Evolutionary conservation across 495 filamentous ascomycete species (phyloP).

Genomic region (Acidiella bohemica): DNA sequence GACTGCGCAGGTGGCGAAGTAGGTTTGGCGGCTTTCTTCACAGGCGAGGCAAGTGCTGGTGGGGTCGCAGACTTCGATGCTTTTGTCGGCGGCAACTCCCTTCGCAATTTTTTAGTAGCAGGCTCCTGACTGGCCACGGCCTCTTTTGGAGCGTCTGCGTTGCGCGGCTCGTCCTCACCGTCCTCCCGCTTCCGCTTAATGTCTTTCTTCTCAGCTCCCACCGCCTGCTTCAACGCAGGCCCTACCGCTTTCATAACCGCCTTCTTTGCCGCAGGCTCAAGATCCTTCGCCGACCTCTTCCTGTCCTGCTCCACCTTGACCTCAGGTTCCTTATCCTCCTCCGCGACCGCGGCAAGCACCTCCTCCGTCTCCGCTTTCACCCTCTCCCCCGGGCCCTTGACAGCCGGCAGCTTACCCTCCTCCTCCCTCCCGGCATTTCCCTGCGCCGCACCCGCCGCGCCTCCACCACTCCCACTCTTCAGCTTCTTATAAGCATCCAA

Average conservation of each 20-base stretch:
- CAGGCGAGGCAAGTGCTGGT: neutral
- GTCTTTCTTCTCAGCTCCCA: neutral
- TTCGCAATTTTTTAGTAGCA: neutral
- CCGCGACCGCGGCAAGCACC: slow-evolving; percentile 8
- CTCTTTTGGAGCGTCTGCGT: neutral
- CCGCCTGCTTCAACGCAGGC: no score
- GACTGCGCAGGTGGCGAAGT: neutral
- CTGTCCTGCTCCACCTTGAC: slow-evolving; percentile 9
- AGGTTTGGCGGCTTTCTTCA: neutral
- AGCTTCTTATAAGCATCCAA: slow-evolving; percentile 18
- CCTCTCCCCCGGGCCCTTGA: slow-evolving; percentile 16
- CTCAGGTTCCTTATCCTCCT: neutral
- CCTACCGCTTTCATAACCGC: no score
- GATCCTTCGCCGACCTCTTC: slow-evolving; percentile 7
- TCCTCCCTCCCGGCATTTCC: neutral
- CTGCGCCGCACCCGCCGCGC: neutral
- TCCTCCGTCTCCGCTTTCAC: slow-evolving; percentile 18
- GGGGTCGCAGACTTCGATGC: neutral
- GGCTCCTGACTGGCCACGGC: neutral
- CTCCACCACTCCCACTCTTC: slow-evolving; percentile 6
- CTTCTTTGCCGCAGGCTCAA: neutral
- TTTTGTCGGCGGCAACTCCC: neutral
- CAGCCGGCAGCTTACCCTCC: neutral
- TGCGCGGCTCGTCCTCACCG: neutral
- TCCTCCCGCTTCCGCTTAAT: slow-evolving; percentile 2